Evolutionary conservation across 768 basidiomycete species (phyloP).

Genomic region (Boletus reticuloceps): DNA sequence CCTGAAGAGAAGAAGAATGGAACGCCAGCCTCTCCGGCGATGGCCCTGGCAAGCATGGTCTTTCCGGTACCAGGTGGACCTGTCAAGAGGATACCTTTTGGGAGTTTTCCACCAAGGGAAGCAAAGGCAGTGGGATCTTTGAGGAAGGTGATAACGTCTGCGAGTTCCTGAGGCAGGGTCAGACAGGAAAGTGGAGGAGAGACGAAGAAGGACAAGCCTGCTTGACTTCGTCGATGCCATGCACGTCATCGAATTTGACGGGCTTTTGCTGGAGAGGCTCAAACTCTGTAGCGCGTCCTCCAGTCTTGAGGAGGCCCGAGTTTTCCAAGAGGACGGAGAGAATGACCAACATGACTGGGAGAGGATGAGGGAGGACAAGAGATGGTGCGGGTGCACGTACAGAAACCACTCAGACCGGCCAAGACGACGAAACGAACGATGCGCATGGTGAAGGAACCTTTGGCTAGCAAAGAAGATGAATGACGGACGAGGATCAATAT

Average conservation of each 20-base stretch:
- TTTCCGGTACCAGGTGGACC: constrained; percentile 89
- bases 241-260: constrained; percentile 92
- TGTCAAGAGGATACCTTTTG: constrained; percentile 91
- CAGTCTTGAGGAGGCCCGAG: constrained; percentile 88
- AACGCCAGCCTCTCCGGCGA: constrained; percentile 97
- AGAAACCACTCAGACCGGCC: constrained; percentile 58
- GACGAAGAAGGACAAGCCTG: constrained; percentile 48
- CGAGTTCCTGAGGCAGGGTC: constrained; percentile 61
- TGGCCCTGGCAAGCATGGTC: constrained; percentile 86
- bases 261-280: constrained; percentile 77
- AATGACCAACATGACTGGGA: constrained; percentile 74
- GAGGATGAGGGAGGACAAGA: constrained; percentile 3
- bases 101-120: constrained; percentile 88
- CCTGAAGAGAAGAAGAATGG: constrained; percentile 97
- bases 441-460: constrained; percentile 63
- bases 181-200: not conserved
- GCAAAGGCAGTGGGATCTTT: constrained; percentile 91
- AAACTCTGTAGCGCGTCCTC: constrained; percentile 77
- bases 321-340: constrained; percentile 90
- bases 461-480: constrained; percentile 43
- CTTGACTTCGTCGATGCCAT: constrained; percentile 97
- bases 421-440: constrained; percentile 61
- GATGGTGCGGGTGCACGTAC: constrained; percentile 40
- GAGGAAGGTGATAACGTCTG: constrained; percentile 93
- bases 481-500: not conserved